These are phyloP conservation scores for Afroboletus lepidellus DNA, from an alignment of 1,284 basidiomycete genomes.

Conservation along the genomic window DNA sequence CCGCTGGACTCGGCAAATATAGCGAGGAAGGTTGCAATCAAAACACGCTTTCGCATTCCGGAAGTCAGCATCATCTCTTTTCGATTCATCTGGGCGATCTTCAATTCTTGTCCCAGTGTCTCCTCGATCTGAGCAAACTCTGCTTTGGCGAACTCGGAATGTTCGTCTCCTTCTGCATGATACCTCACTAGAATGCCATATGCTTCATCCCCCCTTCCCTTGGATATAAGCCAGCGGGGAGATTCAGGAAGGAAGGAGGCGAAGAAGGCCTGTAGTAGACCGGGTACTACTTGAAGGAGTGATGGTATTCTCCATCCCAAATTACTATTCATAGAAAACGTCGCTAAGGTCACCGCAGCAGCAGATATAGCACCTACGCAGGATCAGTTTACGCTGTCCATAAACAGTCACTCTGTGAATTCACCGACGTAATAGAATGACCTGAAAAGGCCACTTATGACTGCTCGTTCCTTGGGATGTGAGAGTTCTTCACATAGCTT, in stretches of 20 bases:
- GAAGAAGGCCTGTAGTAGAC: slow-evolving; percentile 47
- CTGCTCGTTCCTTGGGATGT: slow-evolving; percentile 14
- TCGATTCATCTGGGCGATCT: neutral
- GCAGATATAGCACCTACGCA: slow-evolving; percentile 11
- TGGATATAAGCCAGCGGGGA: slow-evolving; percentile 59
- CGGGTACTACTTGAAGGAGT: slow-evolving; percentile 48
- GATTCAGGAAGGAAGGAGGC: slow-evolving; percentile 55
- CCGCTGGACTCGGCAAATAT: slow-evolving; percentile 45
- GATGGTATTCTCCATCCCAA: slow-evolving; percentile 40
- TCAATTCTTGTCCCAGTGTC: slow-evolving; percentile 29
- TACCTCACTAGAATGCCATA: slow-evolving; percentile 12
- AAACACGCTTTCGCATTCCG: slow-evolving; percentile 10
- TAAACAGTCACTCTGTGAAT: neutral
- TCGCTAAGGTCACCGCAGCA: slow-evolving; percentile 43
- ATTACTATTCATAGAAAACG: slow-evolving; percentile 46
- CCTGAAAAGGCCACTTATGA: slow-evolving; percentile 12
- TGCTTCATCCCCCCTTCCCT: slow-evolving; percentile 45
- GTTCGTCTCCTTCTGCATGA: slow-evolving; percentile 16
- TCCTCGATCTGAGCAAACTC: slow-evolving; percentile 17
- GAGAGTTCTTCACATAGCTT: neutral
- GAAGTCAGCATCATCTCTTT: slow-evolving; percentile 1
- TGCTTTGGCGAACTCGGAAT: slow-evolving; percentile 15
- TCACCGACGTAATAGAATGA: slow-evolving; percentile 12
- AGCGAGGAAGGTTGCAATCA: slow-evolving; percentile 32
- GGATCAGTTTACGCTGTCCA: neutral